Percentiles rank a stretch among this genome's conserved stretches.
phyloP scores from a whole-genome alignment of 2,329 filamentous ascomycete species.

The Didymella sp. region DNA sequence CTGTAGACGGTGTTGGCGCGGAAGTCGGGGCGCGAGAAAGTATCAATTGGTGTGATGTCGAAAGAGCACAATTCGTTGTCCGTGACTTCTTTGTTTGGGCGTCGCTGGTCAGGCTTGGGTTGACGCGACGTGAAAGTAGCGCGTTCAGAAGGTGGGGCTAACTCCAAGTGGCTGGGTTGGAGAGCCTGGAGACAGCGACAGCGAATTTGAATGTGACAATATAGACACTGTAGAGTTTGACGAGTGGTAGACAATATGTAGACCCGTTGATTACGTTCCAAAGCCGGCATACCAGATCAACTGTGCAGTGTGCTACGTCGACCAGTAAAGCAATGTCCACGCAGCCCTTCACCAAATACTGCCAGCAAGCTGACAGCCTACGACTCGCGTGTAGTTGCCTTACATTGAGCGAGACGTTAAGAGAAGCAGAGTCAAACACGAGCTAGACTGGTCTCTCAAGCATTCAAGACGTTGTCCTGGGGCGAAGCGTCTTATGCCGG shows the following conservation, averaged over 20 bases:
- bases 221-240: neutral
- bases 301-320: neutral
- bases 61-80: conserved; percentile 13
- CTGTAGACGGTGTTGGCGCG: neutral
- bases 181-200: neutral
- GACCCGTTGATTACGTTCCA: neutral
- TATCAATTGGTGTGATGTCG: conserved; percentile 5
- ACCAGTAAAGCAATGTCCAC: conserved; percentile 1
- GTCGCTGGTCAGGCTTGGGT: conserved; percentile 21
- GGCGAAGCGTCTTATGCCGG: conserved; percentile 5
- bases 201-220: neutral
- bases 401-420: neutral
- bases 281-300: neutral
- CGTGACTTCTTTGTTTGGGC: conserved; percentile 20
- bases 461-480: neutral
- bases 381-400: conserved; percentile 3
- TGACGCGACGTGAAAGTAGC: conserved; percentile 36
- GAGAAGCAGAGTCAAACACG: neutral
- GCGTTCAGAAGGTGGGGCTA: conserved; percentile 20
- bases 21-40: neutral
- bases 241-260: neutral
- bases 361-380: neutral
- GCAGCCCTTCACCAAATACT: neutral
- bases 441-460: conserved; percentile 1
- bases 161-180: conserved; percentile 16